Conservation (phyloP, 2,329 filamentous ascomycete species). For the Alternaria rosae region DNA sequence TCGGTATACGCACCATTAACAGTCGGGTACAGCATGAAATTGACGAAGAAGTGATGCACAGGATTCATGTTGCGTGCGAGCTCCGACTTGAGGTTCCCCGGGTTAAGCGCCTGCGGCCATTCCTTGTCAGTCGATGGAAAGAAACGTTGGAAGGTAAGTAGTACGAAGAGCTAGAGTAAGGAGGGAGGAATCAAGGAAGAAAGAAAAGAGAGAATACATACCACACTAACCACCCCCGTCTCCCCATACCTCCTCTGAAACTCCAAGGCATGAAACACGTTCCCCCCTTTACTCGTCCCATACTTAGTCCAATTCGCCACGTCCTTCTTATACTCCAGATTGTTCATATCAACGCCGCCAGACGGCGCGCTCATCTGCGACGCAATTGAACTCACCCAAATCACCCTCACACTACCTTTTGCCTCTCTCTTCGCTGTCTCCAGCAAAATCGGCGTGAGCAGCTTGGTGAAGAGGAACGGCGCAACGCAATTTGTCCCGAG, state of each 20-base stretch:
- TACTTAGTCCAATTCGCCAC: slow-evolving; percentile 23
- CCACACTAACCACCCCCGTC: slow-evolving; percentile 31
- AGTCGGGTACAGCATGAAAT: too few relatives aligned
- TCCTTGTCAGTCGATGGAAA: neutral
- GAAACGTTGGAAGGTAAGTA: neutral
- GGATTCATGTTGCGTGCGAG: slow-evolving; percentile 43
- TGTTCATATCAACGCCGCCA: slow-evolving; percentile 26
- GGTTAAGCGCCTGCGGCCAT: slow-evolving; percentile 41
- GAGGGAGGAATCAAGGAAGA: neutral
- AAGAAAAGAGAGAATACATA: slow-evolving; percentile 6
- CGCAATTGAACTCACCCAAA: slow-evolving; percentile 35
- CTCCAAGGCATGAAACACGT: slow-evolving; percentile 36
- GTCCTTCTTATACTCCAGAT: slow-evolving; percentile 23
- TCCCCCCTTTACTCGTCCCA: slow-evolving; percentile 36
- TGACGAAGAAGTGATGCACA: too few relatives aligned
- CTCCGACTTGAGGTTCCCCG: slow-evolving; percentile 45
- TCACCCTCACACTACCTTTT: slow-evolving; percentile 41
- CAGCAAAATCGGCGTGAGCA: slow-evolving; percentile 38
- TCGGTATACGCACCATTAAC: slow-evolving; percentile 37
- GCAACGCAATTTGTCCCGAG: slow-evolving; percentile 51
- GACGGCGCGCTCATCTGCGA: slow-evolving; percentile 17
- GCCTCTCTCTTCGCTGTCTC: slow-evolving; percentile 6
- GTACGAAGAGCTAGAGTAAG: neutral
- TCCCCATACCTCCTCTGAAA: slow-evolving; percentile 21
- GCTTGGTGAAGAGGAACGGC: slow-evolving; percentile 48